Evolutionary conservation across 164 flowering plant genomes (phyloP).

Genomic region (Piper longum): DNA sequence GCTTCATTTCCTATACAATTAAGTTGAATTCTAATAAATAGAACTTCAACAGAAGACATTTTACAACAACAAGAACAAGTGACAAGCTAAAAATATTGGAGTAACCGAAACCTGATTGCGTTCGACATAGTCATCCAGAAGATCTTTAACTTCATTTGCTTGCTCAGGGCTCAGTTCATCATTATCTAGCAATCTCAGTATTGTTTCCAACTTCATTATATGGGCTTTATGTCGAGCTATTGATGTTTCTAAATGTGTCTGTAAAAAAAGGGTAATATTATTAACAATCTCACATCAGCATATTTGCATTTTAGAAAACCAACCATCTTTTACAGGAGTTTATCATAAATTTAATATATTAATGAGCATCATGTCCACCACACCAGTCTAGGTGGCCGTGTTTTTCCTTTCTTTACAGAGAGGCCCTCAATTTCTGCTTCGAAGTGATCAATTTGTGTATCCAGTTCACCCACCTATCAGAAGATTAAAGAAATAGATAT

Average conservation of each 20-base stretch:
- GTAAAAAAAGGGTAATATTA: conserved; percentile 8
- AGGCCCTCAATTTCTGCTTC: conserved; percentile 97
- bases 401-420: conserved; percentile 86
- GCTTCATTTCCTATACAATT: no score
- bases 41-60: background rate
- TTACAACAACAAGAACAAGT: background rate
- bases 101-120: conserved; percentile 74
- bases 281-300: background rate
- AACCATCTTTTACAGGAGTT: no score
- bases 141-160: conserved; percentile 89
- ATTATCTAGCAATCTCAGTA: conserved; percentile 85
- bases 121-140: conserved; percentile 92
- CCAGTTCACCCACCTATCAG: conserved; percentile 78
- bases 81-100: background rate
- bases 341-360: background rate
- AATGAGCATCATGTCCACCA: conserved; percentile 4
- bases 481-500: background rate
- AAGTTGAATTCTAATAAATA: no score
- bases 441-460: conserved; percentile 77
- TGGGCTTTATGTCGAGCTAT: conserved; percentile 89
- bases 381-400: conserved; percentile 98
- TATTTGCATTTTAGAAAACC: background rate
- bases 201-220: conserved; percentile 83
- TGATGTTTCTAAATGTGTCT: conserved; percentile 90
- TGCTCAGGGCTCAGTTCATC: conserved; percentile 97